A percentile compares a stretch with the other conserved stretches of the same genome.
These are phyloP conservation scores for Salmacisia buchloeana DNA, from an alignment of 1,284 basidiomycete genomes.

Conservation along the genomic window DNA sequence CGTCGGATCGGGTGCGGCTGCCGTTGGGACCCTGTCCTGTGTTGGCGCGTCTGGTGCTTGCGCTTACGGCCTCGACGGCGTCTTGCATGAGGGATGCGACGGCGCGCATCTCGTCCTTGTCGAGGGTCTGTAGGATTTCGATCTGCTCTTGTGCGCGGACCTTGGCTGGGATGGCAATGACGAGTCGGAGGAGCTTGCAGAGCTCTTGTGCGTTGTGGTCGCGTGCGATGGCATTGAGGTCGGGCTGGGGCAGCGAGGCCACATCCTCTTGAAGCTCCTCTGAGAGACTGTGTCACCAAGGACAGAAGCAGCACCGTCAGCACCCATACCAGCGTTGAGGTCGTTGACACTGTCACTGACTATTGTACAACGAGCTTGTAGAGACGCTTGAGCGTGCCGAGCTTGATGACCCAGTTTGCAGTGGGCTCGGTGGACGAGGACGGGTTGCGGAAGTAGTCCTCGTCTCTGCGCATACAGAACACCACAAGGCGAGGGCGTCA, in stretches of 20 bases:
- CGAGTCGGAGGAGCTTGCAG: conserved; percentile 71
- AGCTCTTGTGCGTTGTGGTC: conserved; percentile 64
- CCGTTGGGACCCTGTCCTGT: neutral
- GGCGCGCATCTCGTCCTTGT: conserved; percentile 66
- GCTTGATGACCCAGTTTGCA: conserved; percentile 75
- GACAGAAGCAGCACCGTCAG: too few relatives aligned
- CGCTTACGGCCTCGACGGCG: conserved; percentile 52
- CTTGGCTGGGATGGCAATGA: conserved; percentile 87
- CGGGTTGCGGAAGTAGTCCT: conserved; percentile 62
- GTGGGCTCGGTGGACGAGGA: conserved; percentile 18
- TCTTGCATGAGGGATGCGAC: conserved; percentile 63
- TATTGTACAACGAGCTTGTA: conserved; percentile 83
- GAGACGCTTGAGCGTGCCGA: conserved; percentile 72
- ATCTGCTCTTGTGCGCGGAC: conserved; percentile 70
- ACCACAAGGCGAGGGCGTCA: neutral
- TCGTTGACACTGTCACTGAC: neutral
- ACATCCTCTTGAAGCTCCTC: conserved; percentile 3
- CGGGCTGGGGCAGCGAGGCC: conserved; percentile 22
- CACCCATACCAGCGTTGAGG: too few relatives aligned
- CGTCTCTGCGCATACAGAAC: conserved; percentile 62
- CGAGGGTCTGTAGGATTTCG: conserved; percentile 72
- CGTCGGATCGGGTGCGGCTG: too few relatives aligned
- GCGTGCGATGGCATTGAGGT: conserved; percentile 62
- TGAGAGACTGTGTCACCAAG: neutral
- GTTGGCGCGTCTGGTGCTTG: neutral